Evolutionary conservation across 192 early-diverging fungal species (phyloP).

Genomic region (Podila epicladia): DNA sequence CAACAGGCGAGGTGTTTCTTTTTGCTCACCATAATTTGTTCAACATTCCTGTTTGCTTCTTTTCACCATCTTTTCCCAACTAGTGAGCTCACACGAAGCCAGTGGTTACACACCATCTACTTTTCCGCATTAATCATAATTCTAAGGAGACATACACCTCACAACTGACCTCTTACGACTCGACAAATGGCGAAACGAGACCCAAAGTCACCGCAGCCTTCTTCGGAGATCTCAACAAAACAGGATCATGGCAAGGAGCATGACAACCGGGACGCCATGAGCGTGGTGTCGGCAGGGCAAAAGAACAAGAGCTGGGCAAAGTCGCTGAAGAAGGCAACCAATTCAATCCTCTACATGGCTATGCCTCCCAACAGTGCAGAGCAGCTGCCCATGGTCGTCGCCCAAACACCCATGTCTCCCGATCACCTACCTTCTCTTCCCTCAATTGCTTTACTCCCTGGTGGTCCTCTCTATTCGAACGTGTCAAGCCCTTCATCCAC

Average conservation of each 20-base stretch:
- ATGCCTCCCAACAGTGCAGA: slow-evolving; percentile 44
- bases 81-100: neutral
- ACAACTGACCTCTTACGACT: neutral
- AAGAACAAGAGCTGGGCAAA: slow-evolving; percentile 49
- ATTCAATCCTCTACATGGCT: slow-evolving; percentile 48
- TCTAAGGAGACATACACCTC: too few relatives aligned
- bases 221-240: neutral
- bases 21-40: neutral
- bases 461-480: neutral
- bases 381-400: slow-evolving; percentile 40
- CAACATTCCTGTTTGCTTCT: slow-evolving; percentile 23
- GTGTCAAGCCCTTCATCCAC: neutral
- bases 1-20: neutral
- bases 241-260: neutral
- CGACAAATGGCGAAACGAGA: slow-evolving; percentile 16
- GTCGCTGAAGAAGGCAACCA: slow-evolving; percentile 47
- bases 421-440: slow-evolving; percentile 17
- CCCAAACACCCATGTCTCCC: slow-evolving; percentile 49
- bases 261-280: neutral
- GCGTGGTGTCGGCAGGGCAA: neutral
- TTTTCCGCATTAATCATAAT: neutral
- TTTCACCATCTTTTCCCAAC: slow-evolving; percentile 4
- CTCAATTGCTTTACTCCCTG: neutral
- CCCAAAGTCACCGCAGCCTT: neutral
- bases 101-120: too few relatives aligned